These are phyloP conservation scores for Hanseniaspora singularis DNA, from an alignment of 805 yeast species.

Conservation along the genomic window DNA sequence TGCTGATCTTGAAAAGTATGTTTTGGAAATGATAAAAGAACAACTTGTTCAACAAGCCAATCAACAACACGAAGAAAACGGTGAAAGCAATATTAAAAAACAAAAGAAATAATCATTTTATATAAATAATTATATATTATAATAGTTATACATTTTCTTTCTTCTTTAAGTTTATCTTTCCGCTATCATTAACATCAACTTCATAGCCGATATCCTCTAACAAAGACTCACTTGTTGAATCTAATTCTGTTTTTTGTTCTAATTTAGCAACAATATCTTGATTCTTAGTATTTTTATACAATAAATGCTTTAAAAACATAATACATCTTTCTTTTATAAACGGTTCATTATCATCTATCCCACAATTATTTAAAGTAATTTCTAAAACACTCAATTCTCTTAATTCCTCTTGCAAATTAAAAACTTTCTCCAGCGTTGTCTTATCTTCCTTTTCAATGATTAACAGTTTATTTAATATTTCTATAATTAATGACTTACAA, in stretches of 20 bases:
- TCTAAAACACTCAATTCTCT: constrained; percentile 59
- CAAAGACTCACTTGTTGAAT: constrained; percentile 34
- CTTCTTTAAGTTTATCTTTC: constrained; percentile 48
- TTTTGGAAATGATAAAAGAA: constrained; percentile 52
- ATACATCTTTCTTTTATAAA: constrained; percentile 76
- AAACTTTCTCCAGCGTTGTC: constrained; percentile 34
- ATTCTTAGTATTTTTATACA: constrained; percentile 53
- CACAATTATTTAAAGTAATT: constrained; percentile 63
- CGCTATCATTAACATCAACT: constrained; percentile 51
- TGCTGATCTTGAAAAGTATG: constrained; percentile 55
- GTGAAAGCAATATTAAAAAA: not conserved
- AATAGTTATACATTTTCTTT: not conserved
- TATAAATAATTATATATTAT: not conserved
- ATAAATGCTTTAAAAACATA: constrained; percentile 57
- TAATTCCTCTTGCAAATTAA: constrained; percentile 51
- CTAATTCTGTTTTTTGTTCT: constrained; percentile 60
- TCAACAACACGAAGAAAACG: not conserved
- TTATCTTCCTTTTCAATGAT: not conserved
- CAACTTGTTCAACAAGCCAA: constrained; percentile 34
- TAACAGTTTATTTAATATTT: constrained; percentile 45
- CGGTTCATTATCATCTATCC: constrained; percentile 80
- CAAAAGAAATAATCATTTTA: constrained; percentile 6
- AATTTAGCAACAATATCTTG: constrained; percentile 64
- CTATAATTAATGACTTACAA: constrained; percentile 54
- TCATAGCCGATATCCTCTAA: constrained; percentile 69